phyloP scores from a whole-genome alignment of 306 rosid genomes.

The Trifolium dubium region DNA sequence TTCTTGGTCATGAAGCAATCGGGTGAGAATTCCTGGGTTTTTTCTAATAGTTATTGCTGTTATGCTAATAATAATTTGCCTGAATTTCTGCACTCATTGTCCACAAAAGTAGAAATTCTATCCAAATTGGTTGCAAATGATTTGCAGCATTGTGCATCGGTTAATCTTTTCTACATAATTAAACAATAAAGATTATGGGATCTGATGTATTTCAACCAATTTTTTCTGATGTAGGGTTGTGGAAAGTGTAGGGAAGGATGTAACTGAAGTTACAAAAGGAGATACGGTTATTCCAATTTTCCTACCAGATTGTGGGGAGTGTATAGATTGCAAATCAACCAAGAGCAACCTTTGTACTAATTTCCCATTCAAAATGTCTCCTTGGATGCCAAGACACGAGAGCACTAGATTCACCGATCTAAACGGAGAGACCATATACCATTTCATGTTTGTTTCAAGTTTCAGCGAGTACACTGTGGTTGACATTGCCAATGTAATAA shows the following conservation, averaged over 20 bases:
- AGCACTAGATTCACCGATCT: conserved; percentile 74
- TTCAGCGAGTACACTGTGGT: conserved; percentile 75
- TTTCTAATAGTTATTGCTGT: not conserved
- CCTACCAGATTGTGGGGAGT: conserved; percentile 71
- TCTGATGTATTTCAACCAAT: not conserved
- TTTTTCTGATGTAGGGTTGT: conserved; percentile 58
- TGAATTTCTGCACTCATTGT: not conserved
- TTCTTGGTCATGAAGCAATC: conserved; percentile 82
- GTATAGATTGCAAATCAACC: conserved; percentile 49
- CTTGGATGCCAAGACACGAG: conserved; percentile 64
- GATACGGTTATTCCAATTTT: conserved; percentile 71
- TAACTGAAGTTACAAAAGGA: conserved; percentile 67
- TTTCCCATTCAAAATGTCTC: conserved; percentile 66
- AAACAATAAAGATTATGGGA: not conserved
- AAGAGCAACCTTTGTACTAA: conserved; percentile 64
- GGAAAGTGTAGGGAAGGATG: conserved; percentile 79
- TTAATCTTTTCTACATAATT: not conserved
- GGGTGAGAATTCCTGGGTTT: conserved; percentile 53
- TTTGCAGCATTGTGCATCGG: not conserved
- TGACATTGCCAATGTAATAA: conserved; percentile 67
- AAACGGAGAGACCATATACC: conserved; percentile 61
- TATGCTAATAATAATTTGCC: not conserved
- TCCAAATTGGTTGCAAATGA: not conserved
- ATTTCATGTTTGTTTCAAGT: conserved; percentile 75
- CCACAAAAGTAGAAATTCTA: not conserved